A percentile compares a stretch with the other conserved stretches of the same genome.
phyloP scores from a whole-genome alignment of 306 rosid genomes.

The Dalbergia cultrata region DNA sequence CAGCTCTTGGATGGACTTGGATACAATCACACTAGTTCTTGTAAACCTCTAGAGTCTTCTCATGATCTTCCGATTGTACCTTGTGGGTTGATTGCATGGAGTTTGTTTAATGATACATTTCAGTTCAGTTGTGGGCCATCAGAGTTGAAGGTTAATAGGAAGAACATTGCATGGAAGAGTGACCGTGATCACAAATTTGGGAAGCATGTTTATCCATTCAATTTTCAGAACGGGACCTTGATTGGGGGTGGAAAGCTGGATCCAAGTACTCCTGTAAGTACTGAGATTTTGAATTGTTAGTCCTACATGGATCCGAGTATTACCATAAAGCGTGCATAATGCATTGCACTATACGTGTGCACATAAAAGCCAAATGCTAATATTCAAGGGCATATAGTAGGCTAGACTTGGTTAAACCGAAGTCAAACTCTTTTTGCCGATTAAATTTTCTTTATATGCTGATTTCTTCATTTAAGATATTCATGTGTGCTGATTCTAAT shows the following conservation, averaged over 20 bases:
- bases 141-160: slow-evolving; percentile 76
- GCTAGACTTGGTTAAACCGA: slow-evolving; percentile 17
- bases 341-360: slow-evolving; percentile 6
- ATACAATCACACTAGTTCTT: slow-evolving; percentile 71
- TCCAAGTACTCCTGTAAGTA: slow-evolving; percentile 82
- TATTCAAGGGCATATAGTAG: neutral
- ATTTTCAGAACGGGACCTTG: slow-evolving; percentile 93
- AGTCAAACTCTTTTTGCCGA: slow-evolving; percentile 6
- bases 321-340: neutral
- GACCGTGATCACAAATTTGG: slow-evolving; percentile 92
- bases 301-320: neutral
- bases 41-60: slow-evolving; percentile 73
- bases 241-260: slow-evolving; percentile 86
- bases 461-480: slow-evolving; percentile 29
- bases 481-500: slow-evolving; percentile 39
- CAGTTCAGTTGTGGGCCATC: slow-evolving; percentile 71
- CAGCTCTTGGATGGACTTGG: slow-evolving; percentile 86
- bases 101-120: slow-evolving; percentile 91
- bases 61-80: slow-evolving; percentile 80
- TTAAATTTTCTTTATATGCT: slow-evolving; percentile 7
- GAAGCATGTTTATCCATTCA: slow-evolving; percentile 86
- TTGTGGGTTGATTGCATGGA: slow-evolving; percentile 97
- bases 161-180: slow-evolving; percentile 95
- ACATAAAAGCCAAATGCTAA: neutral
- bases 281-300: slow-evolving; percentile 32